Evolutionary conservation across 2,329 filamentous ascomycete species (phyloP).

Genomic region (Fusarium oligoseptatum): DNA sequence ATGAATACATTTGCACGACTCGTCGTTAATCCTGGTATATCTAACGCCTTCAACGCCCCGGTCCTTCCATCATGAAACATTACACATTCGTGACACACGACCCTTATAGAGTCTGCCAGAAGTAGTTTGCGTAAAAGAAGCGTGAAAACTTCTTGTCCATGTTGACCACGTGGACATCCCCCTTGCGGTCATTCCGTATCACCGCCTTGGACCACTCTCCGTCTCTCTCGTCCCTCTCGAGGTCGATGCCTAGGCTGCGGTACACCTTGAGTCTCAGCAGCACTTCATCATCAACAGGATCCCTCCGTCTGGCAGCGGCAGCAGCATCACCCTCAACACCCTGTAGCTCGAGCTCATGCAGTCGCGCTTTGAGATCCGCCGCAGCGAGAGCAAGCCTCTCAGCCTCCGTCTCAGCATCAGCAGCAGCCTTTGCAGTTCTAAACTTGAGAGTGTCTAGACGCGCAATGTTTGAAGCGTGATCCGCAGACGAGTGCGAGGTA

Average conservation of each 20-base stretch:
- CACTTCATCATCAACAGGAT: conserved; percentile 73
- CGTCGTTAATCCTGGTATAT: conserved; percentile 34
- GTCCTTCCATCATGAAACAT: conserved; percentile 25
- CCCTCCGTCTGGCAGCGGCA: conserved; percentile 49
- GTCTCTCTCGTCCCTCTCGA: conserved; percentile 78
- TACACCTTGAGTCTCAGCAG: conserved; percentile 89
- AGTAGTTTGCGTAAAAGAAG: conserved; percentile 95
- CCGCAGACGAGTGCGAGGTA: conserved; percentile 79
- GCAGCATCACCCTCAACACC: conserved; percentile 78
- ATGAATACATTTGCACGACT: not conserved
- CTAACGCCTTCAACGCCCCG: conserved; percentile 36
- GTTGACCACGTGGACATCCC: conserved; percentile 94
- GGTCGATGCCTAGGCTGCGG: conserved; percentile 89
- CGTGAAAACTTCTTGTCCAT: conserved; percentile 92
- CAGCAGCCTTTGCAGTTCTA: conserved; percentile 90
- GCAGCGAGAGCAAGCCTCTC: conserved; percentile 87
- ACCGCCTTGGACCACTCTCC: conserved; percentile 90
- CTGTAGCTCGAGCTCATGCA: conserved; percentile 88
- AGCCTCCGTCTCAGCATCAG: conserved; percentile 92
- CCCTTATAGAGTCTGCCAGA: conserved; percentile 86
- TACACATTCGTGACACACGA: not conserved
- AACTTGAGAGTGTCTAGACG: conserved; percentile 94
- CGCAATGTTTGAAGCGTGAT: conserved; percentile 87
- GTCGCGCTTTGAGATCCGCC: conserved; percentile 77
- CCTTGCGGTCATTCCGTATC: conserved; percentile 86